Percentiles rank a stretch among this genome's conserved stretches.
These are phyloP conservation scores for Cryptococcus sp. DNA, from an alignment of 1,284 basidiomycete species.

Conservation along the genomic window DNA sequence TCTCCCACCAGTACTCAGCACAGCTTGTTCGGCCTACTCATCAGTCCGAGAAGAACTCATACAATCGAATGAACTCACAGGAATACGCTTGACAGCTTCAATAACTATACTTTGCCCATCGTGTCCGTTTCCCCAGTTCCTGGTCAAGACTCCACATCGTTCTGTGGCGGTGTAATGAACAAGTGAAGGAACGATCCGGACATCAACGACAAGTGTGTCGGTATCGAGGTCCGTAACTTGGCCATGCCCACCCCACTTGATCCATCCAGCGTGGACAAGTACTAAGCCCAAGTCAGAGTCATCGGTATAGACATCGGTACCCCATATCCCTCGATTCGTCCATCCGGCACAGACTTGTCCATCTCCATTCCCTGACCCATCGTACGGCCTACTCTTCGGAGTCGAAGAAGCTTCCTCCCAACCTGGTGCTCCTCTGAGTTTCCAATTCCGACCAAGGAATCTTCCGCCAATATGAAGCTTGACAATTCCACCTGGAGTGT, in stretches of 20 bases:
- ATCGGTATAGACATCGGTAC: constrained; percentile 59
- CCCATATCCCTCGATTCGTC: constrained; percentile 51
- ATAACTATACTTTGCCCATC: constrained; percentile 55
- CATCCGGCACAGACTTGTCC: constrained; percentile 8
- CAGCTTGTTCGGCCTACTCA: neutral
- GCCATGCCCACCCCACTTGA: constrained; percentile 35
- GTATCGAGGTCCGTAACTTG: neutral
- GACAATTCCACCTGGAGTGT: constrained; percentile 27
- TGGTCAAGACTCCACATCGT: constrained; percentile 50
- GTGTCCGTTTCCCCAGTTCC: constrained; percentile 57
- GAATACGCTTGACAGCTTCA: constrained; percentile 50
- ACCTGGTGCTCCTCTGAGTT: constrained; percentile 39
- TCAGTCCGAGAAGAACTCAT: neutral
- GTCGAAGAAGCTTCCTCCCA: constrained; percentile 35
- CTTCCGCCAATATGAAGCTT: constrained; percentile 32
- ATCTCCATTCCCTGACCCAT: constrained; percentile 16
- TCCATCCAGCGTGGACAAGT: constrained; percentile 55
- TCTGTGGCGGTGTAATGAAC: constrained; percentile 53
- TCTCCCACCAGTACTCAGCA: neutral
- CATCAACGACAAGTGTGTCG: constrained; percentile 49
- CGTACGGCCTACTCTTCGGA: constrained; percentile 3
- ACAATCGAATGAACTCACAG: constrained; percentile 32
- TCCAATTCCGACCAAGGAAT: constrained; percentile 37
- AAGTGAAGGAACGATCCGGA: constrained; percentile 53
- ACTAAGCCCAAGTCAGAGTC: constrained; percentile 56